Evolutionary conservation across 352 stramenopile genomes (phyloP), one percentile per base, ranked within the genome.

Genomic region (Pythium diclinum): DNA sequence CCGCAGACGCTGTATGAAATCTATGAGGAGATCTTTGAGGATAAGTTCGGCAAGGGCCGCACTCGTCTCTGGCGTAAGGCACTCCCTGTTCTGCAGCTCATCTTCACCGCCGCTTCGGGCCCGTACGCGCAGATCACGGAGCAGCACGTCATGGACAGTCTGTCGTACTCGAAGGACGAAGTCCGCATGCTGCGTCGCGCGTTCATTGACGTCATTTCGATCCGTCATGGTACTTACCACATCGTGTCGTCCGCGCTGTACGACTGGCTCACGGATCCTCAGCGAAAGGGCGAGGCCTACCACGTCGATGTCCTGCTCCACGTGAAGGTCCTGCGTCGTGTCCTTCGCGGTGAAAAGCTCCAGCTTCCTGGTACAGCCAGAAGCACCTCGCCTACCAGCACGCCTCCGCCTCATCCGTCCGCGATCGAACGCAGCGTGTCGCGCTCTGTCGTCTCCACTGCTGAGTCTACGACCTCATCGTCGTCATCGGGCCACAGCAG

Each of bases 11-110:
- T 95, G 30, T 88, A 84, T 65, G 87, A 92, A 47, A 95, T 95
- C 57, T 93, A 88, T 59, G 76, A 78, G 2, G 81, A 92, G 66
- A 92, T 95, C 44, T 95, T 95, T 51, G 81, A 95, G 54, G 87
- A 95, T 65, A 95, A 95, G 70, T 95, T 93, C 55, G 87, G 87
- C 30, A 76, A 87, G 30, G 85, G 81, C 13, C 80, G 75, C 21
- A 81, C 65, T n/a, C 87, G 85, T 21, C 58, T 90, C n/a, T 95
- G 87, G 87, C 73, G 74, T 36, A 92, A 92, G 66, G 84, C 74
- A 1, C 78, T 91, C 28, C 84, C 83, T 9, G 74, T 93, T 42
- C 68, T 95, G 2, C 67, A 90, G 64, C 73, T 92, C 38, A 84
- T 93, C 61, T 77, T 91, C 7, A 76, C 81, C 6, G 81, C 87